Base-by-base conservation (phyloP, 495 filamentous ascomycete genomes). In the Chaetomium tenue region DNA sequence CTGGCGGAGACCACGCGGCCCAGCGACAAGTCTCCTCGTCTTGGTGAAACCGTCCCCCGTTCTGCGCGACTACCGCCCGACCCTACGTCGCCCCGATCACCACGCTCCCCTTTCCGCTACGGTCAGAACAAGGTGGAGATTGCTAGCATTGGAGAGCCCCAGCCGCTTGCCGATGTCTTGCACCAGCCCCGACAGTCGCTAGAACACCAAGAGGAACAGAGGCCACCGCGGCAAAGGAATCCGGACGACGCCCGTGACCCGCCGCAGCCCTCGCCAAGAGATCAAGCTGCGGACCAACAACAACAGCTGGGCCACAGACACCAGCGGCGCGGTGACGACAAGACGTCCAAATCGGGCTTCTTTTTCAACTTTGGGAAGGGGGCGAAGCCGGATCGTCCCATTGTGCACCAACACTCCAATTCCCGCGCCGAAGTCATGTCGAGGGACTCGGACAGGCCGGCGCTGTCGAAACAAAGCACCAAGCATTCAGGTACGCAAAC, bases 51-150 rank as follows among this genome's bases (percentile, higher is more conserved):
- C 52, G 73, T 75, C 63, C 75, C 72, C 57, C 71, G 73, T 59
- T 69, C 67, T 61, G 76, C 72, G 61, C 54, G 55, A 63, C 40
- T 60, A 13, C 69, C 74, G 44, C 62, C 73, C 68, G 71, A 78
- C 63, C 66, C 78, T 48, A 78, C 68, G 61, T 83, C 81, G 58
- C 81, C 81, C 48, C 79, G 76, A 67, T 82, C 82, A 23, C 82
- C 82, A 59, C 81, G 76, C 66, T 84, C 82, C 22, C 82, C 82
- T 9, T 80, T 83, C 67, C 73, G 76, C 40, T 77, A 78, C 71
- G 76, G 67, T 68, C 72, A 71, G 62, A 69, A 71, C 65, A 77
- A 71, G 59, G 25, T 72, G 46, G 73, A 71, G 56, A 63, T 59
- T 63, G 63, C 63, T 64, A 2, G 16, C 39, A 7, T 22, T 23